Conservation (phyloP, 306 rosid species). For the Dryas drummondii region DNA sequence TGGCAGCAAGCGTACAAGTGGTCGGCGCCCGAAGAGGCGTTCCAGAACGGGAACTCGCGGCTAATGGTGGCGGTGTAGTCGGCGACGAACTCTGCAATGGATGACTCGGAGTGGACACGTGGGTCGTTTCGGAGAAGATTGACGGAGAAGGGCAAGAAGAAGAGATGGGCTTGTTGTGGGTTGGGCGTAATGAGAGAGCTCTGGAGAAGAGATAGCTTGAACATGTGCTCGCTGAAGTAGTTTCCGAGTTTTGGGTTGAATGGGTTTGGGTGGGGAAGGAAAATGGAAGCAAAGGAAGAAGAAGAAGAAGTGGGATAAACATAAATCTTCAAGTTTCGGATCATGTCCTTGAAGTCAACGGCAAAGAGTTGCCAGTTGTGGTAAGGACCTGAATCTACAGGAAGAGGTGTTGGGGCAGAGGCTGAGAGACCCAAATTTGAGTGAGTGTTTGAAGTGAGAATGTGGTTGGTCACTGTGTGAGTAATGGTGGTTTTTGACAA, state of each 20-base stretch:
- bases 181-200: conserved; percentile 19
- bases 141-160: conserved; percentile 32
- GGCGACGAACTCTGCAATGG: conserved; percentile 27
- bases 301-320: conserved; percentile 25
- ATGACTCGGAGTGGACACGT: conserved; percentile 29
- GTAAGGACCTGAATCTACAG: conserved; percentile 23
- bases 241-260: conserved; percentile 28
- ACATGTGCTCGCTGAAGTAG: conserved; percentile 45
- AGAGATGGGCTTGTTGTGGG: conserved; percentile 30
- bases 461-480: too few relatives aligned
- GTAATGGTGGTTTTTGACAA: not conserved
- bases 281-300: conserved; percentile 18
- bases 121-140: conserved; percentile 35
- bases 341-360: conserved; percentile 26
- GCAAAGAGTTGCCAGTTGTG: conserved; percentile 33
- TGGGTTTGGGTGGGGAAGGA: conserved; percentile 33
- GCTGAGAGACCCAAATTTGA: conserved; percentile 1
- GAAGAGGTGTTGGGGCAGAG: not conserved
- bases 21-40: conserved; percentile 29
- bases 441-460: too few relatives aligned
- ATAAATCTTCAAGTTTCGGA: conserved; percentile 25
- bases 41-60: conserved; percentile 24
- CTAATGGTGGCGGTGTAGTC: conserved; percentile 10
- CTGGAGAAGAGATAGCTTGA: conserved; percentile 26
- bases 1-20: conserved; percentile 39